A percentile compares a stretch with the other conserved stretches of the same genome.
Conservation (phyloP, 164 flowering plant genomes). For the Piper longum region DNA sequence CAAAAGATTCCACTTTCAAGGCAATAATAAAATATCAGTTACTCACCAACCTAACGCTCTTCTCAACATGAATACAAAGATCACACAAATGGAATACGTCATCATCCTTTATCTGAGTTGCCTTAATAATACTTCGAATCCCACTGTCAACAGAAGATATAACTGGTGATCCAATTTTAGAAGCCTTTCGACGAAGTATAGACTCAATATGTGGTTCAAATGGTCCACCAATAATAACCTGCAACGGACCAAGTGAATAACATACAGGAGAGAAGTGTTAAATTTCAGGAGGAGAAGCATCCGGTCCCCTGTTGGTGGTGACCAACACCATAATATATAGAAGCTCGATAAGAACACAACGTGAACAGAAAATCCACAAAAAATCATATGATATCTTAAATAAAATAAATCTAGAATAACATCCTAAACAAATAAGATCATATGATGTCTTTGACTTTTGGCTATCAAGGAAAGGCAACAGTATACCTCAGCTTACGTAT, state of each 20-base stretch:
- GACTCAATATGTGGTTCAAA: constrained; percentile 69
- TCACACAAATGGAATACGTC: constrained; percentile 58
- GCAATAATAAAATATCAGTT: background rate
- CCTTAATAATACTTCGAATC: constrained; percentile 35
- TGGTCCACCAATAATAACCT: constrained; percentile 89
- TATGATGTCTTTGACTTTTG: too few relatives aligned
- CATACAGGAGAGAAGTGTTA: too few relatives aligned
- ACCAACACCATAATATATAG: background rate
- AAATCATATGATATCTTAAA: too few relatives aligned
- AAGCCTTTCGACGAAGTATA: constrained; percentile 67
- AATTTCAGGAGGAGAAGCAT: background rate
- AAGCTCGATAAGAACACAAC: background rate
- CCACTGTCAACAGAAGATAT: constrained; percentile 57
- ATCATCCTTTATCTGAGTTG: constrained; percentile 19
- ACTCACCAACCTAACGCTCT: constrained; percentile 44
- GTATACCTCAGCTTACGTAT: too few relatives aligned
- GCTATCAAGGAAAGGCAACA: too few relatives aligned
- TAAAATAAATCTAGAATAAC: too few relatives aligned
- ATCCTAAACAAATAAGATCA: too few relatives aligned
- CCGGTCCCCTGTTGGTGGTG: background rate
- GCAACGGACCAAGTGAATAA: constrained; percentile 8
- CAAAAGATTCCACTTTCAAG: background rate
- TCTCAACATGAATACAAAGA: constrained; percentile 34
- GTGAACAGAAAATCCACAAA: background rate
- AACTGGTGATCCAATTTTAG: constrained; percentile 49